Base-by-base conservation (phyloP, 768 basidiomycete species). In the Tylopilus felleus region DNA sequence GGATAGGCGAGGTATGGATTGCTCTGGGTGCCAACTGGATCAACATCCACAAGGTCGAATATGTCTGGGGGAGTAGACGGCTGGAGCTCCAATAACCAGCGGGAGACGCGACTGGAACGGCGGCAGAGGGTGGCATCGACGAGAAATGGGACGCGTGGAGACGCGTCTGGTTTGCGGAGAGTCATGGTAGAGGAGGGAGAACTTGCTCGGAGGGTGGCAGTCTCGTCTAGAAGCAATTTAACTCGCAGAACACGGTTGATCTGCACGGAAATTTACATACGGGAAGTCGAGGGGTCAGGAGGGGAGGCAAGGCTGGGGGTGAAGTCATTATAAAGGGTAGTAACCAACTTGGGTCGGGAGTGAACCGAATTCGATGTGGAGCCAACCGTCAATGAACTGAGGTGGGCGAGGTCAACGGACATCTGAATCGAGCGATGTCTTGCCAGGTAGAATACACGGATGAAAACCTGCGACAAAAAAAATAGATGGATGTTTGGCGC, bases 61-160 rank as follows among this genome's bases (percentile, higher is more conserved):
- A 58, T 47, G 29, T 62, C 63, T n/a, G 59, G 51, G 35, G 56
- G 42, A 42, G 61, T 55, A 16, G 58, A 47, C 10, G 62, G 47
- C 50, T 71, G 73, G 49, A 77, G 72, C 21, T 79, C 78, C 3
- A 62, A 66, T 17, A 80, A 68, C 77, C 78, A 79, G n/a, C 65
- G 72, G 35, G 76, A 73, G 38, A 77, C 60, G 48, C 66, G 76
- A 56, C 73, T 75, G 16, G 75, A 70, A 35, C 72, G 71, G 19
- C 71, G 73, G 17, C 66, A 68, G 56, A 74, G 58, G 9, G 56
- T 51, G 31, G 56, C 46, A 19, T 69, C 61, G 25, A 33, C 6
- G 45, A 31, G 28, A 13, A 39, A 14, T 27, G 56, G 38, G 41
- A 45, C 49, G 60, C 56, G 60, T 29, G 61, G 29, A 23, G 58